Evolutionary conservation across 2,329 filamentous ascomycete genomes (phyloP), one percentile per base, ranked within the genome.

Genomic region (Paecilomyces fulvus): DNA sequence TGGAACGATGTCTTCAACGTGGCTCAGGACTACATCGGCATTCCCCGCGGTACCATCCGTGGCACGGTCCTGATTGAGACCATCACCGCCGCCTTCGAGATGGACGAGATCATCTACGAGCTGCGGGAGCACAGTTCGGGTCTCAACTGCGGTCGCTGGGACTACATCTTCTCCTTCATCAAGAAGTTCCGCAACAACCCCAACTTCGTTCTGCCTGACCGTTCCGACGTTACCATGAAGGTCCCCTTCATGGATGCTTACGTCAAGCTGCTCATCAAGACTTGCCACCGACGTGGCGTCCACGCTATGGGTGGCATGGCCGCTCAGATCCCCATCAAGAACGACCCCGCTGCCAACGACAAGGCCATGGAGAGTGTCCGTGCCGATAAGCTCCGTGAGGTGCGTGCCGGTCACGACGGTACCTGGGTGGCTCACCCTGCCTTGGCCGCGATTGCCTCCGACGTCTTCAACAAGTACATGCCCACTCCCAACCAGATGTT

Each of bases 31-130:
- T 91, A 88, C 77, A 84, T 96, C 70, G 89, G 89, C 65, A 88
- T 99, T 78, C 83, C 83, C 55, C 84, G 94, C 58, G 94, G 94
- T 55, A 97, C 91, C 55, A 95, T 97, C 75, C 88, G 94, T 65
- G 94, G 84, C 60, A 99, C 94, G 2, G 92, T 97, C 43, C 80
- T 99, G 66, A 97, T 99, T 69, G 94, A 99, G 83, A 97, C 94
- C 56, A 97, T 99, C 73, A 83, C 92, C 49, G 94, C 94, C 48
- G 94, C 92, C 14, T 99, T 99, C 69, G 94, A 99, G 82, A 99
- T 99, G 94, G 94, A 99, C 68, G 94, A 99, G 85, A 97, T 99
- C 77, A 97, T 99, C 77, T 99, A 96, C 76, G 94, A 97, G 80
- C 87, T 99, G 64, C 88, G 94, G 59, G 92, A 97, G 71, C 94